Conservation (phyloP, 352 stramenopile genomes). For the Phytopythium chamaehyphon region DNA sequence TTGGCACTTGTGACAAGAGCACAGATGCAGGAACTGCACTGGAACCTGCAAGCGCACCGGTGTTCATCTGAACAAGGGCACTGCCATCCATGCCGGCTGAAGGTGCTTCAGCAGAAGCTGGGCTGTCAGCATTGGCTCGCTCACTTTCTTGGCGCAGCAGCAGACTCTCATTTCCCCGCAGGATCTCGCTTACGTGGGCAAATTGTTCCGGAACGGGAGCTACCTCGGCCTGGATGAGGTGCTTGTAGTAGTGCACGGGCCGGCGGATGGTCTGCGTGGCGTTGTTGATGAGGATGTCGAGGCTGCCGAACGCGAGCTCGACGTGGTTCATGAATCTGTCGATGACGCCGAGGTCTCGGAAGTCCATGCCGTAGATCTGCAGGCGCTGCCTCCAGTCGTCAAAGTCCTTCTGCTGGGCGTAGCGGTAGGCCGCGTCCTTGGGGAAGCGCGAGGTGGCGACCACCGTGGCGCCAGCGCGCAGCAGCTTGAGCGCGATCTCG, state of each 20-base stretch:
- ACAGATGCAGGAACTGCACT: constrained; percentile 65
- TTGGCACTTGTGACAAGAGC: constrained; percentile 84
- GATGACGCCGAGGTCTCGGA: constrained; percentile 90
- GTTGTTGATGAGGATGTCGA: constrained; percentile 97
- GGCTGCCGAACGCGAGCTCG: constrained; percentile 41
- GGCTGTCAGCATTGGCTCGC: not conserved
- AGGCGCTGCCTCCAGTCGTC: constrained; percentile 69
- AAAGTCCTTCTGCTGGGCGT: constrained; percentile 86
- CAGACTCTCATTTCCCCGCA: constrained; percentile 48
- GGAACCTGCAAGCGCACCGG: constrained; percentile 7
- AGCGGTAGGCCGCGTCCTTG: constrained; percentile 87
- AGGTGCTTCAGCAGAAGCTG: not conserved
- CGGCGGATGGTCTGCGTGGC: constrained; percentile 94
- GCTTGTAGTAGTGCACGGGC: constrained; percentile 91
- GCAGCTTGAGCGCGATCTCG: constrained; percentile 91
- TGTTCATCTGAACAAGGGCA: constrained; percentile 24
- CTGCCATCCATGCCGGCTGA: constrained; percentile 10
- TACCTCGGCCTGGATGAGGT: constrained; percentile 78
- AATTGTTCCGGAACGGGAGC: constrained; percentile 46
- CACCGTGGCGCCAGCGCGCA: constrained; percentile 82
- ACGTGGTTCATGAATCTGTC: constrained; percentile 93
- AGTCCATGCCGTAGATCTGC: constrained; percentile 93
- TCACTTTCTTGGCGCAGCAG: constrained; percentile 11
- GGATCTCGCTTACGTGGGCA: constrained; percentile 33
- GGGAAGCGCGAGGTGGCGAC: constrained; percentile 94